These are phyloP conservation scores for Filobasidium floriforme DNA, from an alignment of 768 basidiomycete genomes.

Conservation along the genomic window DNA sequence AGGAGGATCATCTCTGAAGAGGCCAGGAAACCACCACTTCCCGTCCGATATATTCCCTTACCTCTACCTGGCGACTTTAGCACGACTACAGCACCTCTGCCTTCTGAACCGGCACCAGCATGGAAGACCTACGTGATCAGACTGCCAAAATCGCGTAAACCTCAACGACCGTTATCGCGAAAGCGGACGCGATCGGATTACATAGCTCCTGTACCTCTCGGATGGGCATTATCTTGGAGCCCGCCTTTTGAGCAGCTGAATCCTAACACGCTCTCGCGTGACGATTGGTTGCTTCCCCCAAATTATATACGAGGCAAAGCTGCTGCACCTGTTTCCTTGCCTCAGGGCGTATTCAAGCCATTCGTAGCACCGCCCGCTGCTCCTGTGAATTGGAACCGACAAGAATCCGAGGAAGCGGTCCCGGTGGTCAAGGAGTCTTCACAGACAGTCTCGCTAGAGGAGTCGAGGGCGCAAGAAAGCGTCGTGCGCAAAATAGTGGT, in stretches of 20 bases:
- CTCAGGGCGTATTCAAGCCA: conserved; percentile 28
- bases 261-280: conserved; percentile 32
- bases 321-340: conserved; percentile 33
- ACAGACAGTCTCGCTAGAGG: conserved; percentile 3
- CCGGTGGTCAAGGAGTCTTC: conserved; percentile 8
- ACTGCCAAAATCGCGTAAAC: conserved; percentile 29
- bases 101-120: conserved; percentile 42
- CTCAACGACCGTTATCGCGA: conserved; percentile 20
- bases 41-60: not conserved
- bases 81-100: conserved; percentile 33
- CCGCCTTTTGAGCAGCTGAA: conserved; percentile 37
- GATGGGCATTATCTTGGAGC: conserved; percentile 36
- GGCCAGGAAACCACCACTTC: not conserved
- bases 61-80: conserved; percentile 31
- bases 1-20: not conserved
- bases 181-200: conserved; percentile 17
- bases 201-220: conserved; percentile 10
- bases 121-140: conserved; percentile 43
- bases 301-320: conserved; percentile 22
- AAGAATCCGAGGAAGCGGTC: not conserved
- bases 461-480: not conserved
- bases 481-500: conserved; percentile 16
- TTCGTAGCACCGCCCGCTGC: conserved; percentile 15
- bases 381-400: not conserved
- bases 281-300: conserved; percentile 39